Evolutionary conservation across 805 yeast species (phyloP), one percentile per base, ranked within the genome.

Genomic region (Pichia eremophila): DNA sequence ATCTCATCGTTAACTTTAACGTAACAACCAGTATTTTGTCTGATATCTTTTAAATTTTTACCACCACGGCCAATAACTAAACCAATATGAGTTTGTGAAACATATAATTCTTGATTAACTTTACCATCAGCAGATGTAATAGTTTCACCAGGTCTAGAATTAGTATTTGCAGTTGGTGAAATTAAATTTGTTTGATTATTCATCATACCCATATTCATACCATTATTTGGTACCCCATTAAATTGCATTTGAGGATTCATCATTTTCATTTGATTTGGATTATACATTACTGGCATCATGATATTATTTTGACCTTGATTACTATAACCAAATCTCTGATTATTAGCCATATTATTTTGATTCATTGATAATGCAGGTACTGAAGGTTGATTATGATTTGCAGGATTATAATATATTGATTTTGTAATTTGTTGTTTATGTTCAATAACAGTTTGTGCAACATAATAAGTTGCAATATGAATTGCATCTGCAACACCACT

Each of bases 61-160:
- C 96, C 96, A 32, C 88, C 87, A 64, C 81, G 85, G 1, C 96
- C 96, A 50, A 88, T 88, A 28, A 88, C 81, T 38, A 85, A 77
- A 1, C 96, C 96, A 38, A 88, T 89, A 63, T 75, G 83, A 36
- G 78, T 77, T 59, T 82, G 81, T 25, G 95, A 89, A 40, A 88
- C 87, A 54, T 68, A 81, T 4, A 87, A 71, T 50, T 83, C 90
- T 63, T 85, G 86, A 46, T 79, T 74, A 46, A 75, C 71, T 56
- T 76, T 75, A 56, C 75, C 85, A 39, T 75, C 61, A 17, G 54
- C 46, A 10, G 54, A 55, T 12, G 53, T 49, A 32, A 48, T 44
- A 9, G 54, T 39, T 31, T 50, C 46, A 34, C 57, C 56, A 12
- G 51, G 31, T 40, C 45, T 48, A 17, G 57, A 48, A 44, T 51